Evolutionary conservation across 768 basidiomycete species (phyloP).

Genomic region (Lactifluus hygrophoroides): DNA sequence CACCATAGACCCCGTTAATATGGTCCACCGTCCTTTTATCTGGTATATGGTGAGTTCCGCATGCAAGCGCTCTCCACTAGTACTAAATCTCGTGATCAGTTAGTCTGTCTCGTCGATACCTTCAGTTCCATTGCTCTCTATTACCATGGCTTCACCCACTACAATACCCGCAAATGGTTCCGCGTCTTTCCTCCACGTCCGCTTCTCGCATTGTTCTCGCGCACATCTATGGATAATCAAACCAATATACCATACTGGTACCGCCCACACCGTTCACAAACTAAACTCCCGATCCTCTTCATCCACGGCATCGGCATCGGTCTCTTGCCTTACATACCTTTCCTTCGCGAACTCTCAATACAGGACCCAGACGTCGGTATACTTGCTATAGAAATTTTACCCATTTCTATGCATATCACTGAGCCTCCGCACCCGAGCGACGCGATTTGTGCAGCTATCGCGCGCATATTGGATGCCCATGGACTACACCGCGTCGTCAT

Average conservation of each 20-base stretch:
- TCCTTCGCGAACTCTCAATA: constrained; percentile 38
- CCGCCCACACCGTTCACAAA: constrained; percentile 38
- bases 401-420: constrained; percentile 54
- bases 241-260: constrained; percentile 39
- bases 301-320: constrained; percentile 69
- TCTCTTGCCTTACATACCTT: constrained; percentile 45
- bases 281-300: constrained; percentile 49
- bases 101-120: constrained; percentile 44
- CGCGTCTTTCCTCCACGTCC: constrained; percentile 45
- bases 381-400: constrained; percentile 50
- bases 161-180: constrained; percentile 31
- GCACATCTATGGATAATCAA: constrained; percentile 25
- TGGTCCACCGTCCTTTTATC: constrained; percentile 48
- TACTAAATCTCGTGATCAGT: constrained; percentile 28
- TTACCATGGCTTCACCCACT: constrained; percentile 46
- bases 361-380: constrained; percentile 47
- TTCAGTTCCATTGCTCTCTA: constrained; percentile 34
- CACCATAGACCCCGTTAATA: constrained; percentile 48
- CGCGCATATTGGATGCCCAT: constrained; percentile 38
- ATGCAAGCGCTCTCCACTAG: neutral
- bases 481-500: constrained; percentile 35
- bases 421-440: constrained; percentile 37
- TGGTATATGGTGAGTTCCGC: constrained; percentile 46
- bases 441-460: constrained; percentile 36
- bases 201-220: constrained; percentile 38